Percentiles rank a stretch among this genome's conserved stretches.
phyloP scores from a whole-genome alignment of 331 rosid genomes.

The Quercus lobata region DNA sequence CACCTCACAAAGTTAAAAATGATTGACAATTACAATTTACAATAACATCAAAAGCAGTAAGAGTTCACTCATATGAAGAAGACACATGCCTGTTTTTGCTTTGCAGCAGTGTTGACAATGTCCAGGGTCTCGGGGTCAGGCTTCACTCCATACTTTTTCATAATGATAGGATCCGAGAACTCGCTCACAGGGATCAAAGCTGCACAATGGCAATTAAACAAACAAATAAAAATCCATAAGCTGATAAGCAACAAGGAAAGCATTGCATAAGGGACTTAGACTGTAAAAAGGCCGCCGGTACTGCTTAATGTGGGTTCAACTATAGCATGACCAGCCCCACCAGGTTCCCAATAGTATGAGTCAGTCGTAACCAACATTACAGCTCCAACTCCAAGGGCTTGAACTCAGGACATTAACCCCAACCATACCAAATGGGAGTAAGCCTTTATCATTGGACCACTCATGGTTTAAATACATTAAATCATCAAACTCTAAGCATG shows the following conservation, averaged over 20 bases:
- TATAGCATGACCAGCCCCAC: too few relatives aligned
- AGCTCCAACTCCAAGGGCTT: too few relatives aligned
- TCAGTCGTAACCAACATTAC: too few relatives aligned
- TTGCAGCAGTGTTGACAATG: constrained; percentile 34
- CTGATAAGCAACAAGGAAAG: not conserved
- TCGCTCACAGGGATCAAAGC: constrained; percentile 72
- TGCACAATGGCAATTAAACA: constrained; percentile 22
- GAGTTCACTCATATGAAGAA: not conserved
- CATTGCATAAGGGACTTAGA: not conserved
- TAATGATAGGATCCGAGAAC: constrained; percentile 38
- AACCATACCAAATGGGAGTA: too few relatives aligned
- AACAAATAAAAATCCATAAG: not conserved
- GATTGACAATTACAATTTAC: not conserved
- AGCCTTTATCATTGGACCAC: too few relatives aligned
- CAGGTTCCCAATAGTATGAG: too few relatives aligned
- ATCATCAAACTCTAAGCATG: not conserved
- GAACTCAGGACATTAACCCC: too few relatives aligned
- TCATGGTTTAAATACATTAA: not conserved
- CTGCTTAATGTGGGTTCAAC: too few relatives aligned
- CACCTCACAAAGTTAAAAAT: constrained; percentile 1
- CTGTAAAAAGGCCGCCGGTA: too few relatives aligned
- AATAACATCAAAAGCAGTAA: not conserved
- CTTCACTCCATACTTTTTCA: constrained; percentile 67
- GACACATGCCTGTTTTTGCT: constrained; percentile 48
- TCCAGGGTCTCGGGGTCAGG: constrained; percentile 48